Evolutionary conservation across 805 yeast genomes (phyloP).

Genomic region (Torulaspora quercuum): DNA sequence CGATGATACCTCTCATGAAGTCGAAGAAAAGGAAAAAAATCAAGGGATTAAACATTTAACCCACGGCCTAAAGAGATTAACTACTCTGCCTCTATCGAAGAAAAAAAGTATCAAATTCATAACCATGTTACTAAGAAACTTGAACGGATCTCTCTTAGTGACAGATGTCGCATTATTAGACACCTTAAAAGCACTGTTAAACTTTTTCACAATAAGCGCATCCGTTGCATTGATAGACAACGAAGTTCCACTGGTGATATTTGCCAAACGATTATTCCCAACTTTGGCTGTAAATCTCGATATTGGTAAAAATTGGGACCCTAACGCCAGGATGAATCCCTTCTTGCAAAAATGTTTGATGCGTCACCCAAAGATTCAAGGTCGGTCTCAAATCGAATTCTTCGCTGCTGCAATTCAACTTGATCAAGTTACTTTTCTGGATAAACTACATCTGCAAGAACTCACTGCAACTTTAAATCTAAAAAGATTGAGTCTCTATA

Average conservation of each 20-base stretch:
- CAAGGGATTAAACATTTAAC: conserved; percentile 21
- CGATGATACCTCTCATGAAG: conserved; percentile 1
- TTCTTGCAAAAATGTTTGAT: conserved; percentile 19
- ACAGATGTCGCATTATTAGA: conserved; percentile 29
- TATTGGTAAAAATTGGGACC: conserved; percentile 24
- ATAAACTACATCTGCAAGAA: conserved; percentile 23
- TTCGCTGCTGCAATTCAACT: conserved; percentile 34
- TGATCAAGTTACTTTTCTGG: conserved; percentile 34
- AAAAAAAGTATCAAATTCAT: conserved; percentile 27
- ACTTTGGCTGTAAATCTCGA: conserved; percentile 22
- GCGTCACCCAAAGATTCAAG: conserved; percentile 20
- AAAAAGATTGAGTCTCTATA: conserved; percentile 34
- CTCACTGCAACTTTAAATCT: conserved; percentile 16
- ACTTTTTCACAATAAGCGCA: conserved; percentile 23
- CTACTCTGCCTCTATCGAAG: conserved; percentile 18
- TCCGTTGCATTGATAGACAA: conserved; percentile 20
- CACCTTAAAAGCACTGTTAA: conserved; percentile 24
- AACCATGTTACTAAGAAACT: conserved; percentile 26
- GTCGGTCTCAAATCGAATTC: conserved; percentile 30
- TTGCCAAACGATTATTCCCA: conserved; percentile 24
- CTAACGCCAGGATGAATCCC: conserved; percentile 17
- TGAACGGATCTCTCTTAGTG: conserved; percentile 26
- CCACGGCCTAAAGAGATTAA: conserved; percentile 29
- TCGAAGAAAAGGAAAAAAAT: conserved; percentile 15
- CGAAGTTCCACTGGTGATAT: conserved; percentile 16